Evolutionary conservation across 2,329 filamentous ascomycete genomes (phyloP).

Genomic region (Aspergillus transmontanensis): DNA sequence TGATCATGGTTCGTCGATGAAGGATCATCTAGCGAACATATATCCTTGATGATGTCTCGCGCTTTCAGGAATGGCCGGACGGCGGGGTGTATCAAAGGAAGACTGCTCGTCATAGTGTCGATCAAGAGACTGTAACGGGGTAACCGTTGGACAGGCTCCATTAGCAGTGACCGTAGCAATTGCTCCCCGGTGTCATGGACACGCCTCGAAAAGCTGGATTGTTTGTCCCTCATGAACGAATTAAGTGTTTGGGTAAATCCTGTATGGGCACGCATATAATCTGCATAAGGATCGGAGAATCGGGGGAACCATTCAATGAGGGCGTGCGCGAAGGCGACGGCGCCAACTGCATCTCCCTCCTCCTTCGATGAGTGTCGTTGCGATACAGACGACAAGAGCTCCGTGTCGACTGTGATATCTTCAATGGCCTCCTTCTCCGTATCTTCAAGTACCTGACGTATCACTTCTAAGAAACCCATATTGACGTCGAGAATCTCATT

Average conservation of each 20-base stretch:
- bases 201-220: constrained; percentile 79
- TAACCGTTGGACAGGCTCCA: constrained; percentile 92
- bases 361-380: constrained; percentile 49
- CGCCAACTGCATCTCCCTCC: constrained; percentile 73
- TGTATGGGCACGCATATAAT: constrained; percentile 89
- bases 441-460: constrained; percentile 76
- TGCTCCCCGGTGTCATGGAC: constrained; percentile 88
- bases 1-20: constrained; percentile 68
- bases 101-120: constrained; percentile 85
- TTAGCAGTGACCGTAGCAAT: constrained; percentile 83
- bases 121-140: constrained; percentile 95
- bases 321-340: constrained; percentile 74
- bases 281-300: constrained; percentile 87
- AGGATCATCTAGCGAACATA: constrained; percentile 86
- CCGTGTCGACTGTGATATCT: constrained; percentile 68
- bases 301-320: constrained; percentile 91
- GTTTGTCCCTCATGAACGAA: constrained; percentile 71
- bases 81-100: constrained; percentile 84
- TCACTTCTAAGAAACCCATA: constrained; percentile 73
- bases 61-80: constrained; percentile 82
- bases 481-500: constrained; percentile 82
- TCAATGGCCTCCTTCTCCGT: constrained; percentile 77
- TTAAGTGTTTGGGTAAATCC: constrained; percentile 82
- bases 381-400: constrained; percentile 51
- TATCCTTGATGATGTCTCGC: constrained; percentile 90